Evolutionary conservation across 1,284 basidiomycete species (phyloP).

Genomic region (Fereydounia khargensis): DNA sequence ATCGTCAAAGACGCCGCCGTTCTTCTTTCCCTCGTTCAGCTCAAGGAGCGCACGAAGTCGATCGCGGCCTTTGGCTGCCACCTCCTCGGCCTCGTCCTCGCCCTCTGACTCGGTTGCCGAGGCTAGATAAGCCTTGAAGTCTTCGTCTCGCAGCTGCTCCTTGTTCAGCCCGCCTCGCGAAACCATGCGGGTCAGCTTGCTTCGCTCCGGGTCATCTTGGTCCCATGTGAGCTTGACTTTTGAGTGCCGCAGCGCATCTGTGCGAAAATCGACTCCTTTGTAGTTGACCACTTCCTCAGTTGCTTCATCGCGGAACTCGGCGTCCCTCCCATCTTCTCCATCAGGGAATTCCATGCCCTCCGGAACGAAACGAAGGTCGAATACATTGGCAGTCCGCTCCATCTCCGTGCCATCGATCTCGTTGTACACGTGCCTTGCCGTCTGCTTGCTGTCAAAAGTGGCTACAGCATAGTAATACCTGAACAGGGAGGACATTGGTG

Average conservation of each 20-base stretch:
- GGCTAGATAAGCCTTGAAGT: conserved; percentile 53
- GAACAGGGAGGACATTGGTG: conserved; percentile 5
- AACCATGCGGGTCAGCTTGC: conserved; percentile 63
- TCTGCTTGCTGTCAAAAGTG: conserved; percentile 76
- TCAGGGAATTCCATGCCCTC: conserved; percentile 78
- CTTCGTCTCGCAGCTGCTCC: conserved; percentile 49
- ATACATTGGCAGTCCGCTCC: conserved; percentile 92
- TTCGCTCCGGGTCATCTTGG: conserved; percentile 89
- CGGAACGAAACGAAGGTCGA: conserved; percentile 69
- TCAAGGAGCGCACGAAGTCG: conserved; percentile 48
- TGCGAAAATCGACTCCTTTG: conserved; percentile 85
- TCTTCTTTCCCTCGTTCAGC: conserved; percentile 21
- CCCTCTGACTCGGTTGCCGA: conserved; percentile 42
- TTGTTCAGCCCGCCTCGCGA: conserved; percentile 25
- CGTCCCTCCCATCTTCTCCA: conserved; percentile 75
- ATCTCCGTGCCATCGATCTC: conserved; percentile 94
- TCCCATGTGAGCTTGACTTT: conserved; percentile 99
- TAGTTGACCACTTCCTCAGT: conserved; percentile 67
- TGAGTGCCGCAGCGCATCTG: conserved; percentile 93
- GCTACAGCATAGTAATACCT: conserved; percentile 97
- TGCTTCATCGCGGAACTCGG: conserved; percentile 66
- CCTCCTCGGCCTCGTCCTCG: conserved; percentile 25
- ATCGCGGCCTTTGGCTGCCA: conserved; percentile 18
- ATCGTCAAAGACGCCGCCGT: conserved; percentile 34
- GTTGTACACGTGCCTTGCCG: conserved; percentile 77